Base-by-base conservation (phyloP, 1,284 basidiomycete genomes). In the Trichosporon inkin region DNA sequence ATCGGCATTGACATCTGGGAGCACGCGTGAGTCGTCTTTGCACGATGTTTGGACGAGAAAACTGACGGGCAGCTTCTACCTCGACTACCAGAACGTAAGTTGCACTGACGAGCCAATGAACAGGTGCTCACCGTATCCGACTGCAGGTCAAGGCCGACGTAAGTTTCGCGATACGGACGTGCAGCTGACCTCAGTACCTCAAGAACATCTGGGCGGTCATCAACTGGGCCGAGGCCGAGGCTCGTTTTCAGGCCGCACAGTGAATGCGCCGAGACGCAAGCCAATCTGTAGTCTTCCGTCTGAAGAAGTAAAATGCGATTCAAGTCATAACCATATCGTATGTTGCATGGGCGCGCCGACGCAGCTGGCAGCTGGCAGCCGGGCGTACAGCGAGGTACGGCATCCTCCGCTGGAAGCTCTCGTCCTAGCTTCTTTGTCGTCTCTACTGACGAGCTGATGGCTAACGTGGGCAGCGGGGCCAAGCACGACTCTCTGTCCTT, bases 1-100 rank as follows among this genome's bases (percentile, higher is more conserved):
- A 86, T 99, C 73, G 96, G 95, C 62, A 87, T 98, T 68, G 96
- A 99, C 80, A 90, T 97, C 73, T 98, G 96, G 94, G 75, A 79
- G 71, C 73, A 77, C 68, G 73, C 77, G 70, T 72, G 54, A 68
- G 68, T 65, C 13, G 22, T 17, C 6, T 28, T 14, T 16, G 16
- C 13, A 14, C 24, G 8, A 22, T 17, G 24, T 38, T 3, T 20
- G 17, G 36, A 34, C 2, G 58, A 61, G 68, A 68, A 17, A 40
- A 41, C 57, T 61, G 16, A 63, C 38, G 63, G 64, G 68, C 66
- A 78, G 77, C 56, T 81, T 80, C 77, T 94, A 93, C 81, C 85
- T 94, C 58, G 88, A 94, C 82, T 93, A 93, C 82, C 86, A 89
- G 82, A 93, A 94, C 76, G 89, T 91, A 53, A 53, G 63, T 54